These are phyloP conservation scores for Blattamonas nauphoetae DNA, from an alignment of 78 protist species.

Conservation along the genomic window DNA sequence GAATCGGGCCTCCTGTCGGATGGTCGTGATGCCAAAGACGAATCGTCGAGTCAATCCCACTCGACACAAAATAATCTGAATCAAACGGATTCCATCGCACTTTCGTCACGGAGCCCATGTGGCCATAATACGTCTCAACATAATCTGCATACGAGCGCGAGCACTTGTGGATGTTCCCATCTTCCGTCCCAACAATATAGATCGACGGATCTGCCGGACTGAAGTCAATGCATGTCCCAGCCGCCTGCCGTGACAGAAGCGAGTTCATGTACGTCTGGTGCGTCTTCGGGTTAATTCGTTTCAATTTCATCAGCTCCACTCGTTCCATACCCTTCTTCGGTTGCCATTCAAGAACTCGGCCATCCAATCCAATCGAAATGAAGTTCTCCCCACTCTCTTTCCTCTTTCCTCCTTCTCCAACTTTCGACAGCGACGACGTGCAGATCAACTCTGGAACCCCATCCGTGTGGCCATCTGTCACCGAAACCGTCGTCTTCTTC, in stretches of 20 bases:
- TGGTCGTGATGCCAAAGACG: conserved; percentile 32
- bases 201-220: conserved; percentile 9
- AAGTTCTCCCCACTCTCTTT: conserved; percentile 22
- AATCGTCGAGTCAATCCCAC: conserved; percentile 52
- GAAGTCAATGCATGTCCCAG: conserved; percentile 42
- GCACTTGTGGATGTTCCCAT: conserved; percentile 62
- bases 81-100: conserved; percentile 43
- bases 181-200: conserved; percentile 63
- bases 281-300: conserved; percentile 18
- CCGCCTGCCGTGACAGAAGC: conserved; percentile 33
- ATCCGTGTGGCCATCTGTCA: conserved; percentile 42
- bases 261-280: background rate
- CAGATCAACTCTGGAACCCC: conserved; percentile 43
- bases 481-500: background rate
- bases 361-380: conserved; percentile 55
- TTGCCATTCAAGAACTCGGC: conserved; percentile 51
- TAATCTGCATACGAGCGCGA: conserved; percentile 48
- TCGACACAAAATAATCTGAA: conserved; percentile 31
- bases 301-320: conserved; percentile 30
- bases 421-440: background rate
- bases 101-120: conserved; percentile 38
- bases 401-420: background rate
- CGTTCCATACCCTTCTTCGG: conserved; percentile 52
- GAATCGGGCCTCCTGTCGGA: background rate
- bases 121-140: conserved; percentile 39